These are phyloP conservation scores for Eucalyptus guilfoylei DNA, from an alignment of 345 rosid species.

Conservation along the genomic window DNA sequence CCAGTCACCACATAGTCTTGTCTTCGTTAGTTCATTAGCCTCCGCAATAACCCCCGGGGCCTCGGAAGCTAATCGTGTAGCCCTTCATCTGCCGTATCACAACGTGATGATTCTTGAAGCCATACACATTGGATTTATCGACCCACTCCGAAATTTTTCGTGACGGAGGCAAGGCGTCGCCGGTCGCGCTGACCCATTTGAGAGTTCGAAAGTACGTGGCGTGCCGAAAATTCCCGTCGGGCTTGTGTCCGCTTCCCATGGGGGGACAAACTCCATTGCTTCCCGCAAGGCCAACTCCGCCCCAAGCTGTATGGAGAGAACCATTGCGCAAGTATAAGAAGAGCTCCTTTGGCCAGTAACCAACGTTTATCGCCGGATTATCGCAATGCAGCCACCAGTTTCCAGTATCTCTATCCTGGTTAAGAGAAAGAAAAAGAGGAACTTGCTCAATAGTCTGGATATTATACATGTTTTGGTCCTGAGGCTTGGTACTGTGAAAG, in stretches of 20 bases:
- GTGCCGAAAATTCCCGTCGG: background rate
- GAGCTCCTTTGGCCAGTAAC: background rate
- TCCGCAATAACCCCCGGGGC: background rate
- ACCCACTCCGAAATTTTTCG: background rate
- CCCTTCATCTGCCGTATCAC: background rate
- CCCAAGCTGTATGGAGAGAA: background rate
- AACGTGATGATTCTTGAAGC: background rate
- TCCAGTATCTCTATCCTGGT: background rate
- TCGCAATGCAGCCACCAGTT: background rate
- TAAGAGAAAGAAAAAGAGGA: background rate
- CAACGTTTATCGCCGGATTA: fast-evolving
- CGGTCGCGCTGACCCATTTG: background rate
- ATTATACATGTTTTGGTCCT: background rate
- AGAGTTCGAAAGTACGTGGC: background rate
- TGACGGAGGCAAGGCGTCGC: background rate
- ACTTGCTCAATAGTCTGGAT: background rate
- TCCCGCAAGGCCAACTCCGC: background rate
- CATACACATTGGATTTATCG: background rate
- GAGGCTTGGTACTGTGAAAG: background rate
- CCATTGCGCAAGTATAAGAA: background rate
- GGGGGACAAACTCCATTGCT: background rate
- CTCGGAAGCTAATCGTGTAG: background rate
- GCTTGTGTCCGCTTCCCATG: background rate
- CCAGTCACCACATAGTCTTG: background rate
- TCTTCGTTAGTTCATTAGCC: background rate